These are phyloP conservation scores for Phytopythium kandeliae DNA, from an alignment of 352 stramenopile genomes.

Conservation along the genomic window DNA sequence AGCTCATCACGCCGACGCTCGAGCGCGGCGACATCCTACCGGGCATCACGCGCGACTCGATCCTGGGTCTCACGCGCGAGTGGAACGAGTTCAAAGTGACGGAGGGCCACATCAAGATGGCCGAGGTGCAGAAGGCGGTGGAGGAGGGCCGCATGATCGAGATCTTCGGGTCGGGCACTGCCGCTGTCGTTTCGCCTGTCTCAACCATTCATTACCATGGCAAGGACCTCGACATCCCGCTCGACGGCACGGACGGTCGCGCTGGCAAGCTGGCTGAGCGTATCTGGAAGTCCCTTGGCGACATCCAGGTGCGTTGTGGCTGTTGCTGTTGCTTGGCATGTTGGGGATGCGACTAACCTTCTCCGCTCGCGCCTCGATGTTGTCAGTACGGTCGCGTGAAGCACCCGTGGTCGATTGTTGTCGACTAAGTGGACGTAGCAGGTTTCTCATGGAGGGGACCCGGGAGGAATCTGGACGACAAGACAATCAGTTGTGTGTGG, in stretches of 20 bases:
- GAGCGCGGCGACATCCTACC: constrained; percentile 95
- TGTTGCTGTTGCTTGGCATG: too few species aligned
- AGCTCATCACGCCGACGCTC: constrained; percentile 95
- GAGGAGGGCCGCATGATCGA: constrained; percentile 90
- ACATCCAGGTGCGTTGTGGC: constrained; percentile 82
- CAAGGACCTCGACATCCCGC: constrained; percentile 88
- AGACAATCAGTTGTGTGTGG: neutral
- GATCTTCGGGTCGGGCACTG: constrained; percentile 95
- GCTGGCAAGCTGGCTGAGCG: constrained; percentile 83
- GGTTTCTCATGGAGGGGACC: neutral
- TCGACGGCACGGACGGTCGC: constrained; percentile 78
- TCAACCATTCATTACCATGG: constrained; percentile 94
- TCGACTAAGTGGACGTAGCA: constrained; percentile 21
- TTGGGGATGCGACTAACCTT: too few species aligned
- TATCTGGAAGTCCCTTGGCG: constrained; percentile 86
- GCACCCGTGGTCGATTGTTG: constrained; percentile 47
- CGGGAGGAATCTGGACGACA: too few species aligned
- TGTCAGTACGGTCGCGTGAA: constrained; percentile 39
- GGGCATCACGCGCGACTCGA: constrained; percentile 95
- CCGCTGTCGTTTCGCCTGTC: constrained; percentile 93
- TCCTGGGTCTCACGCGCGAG: constrained; percentile 88
- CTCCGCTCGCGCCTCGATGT: constrained; percentile 23
- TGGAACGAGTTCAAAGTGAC: constrained; percentile 94
- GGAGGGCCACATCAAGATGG: constrained; percentile 93
- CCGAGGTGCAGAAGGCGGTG: constrained; percentile 90